A percentile compares a stretch with the other conserved stretches of the same genome.
phyloP scores from a whole-genome alignment of 164 flowering plant species.

The Buxus sempervirens region DNA sequence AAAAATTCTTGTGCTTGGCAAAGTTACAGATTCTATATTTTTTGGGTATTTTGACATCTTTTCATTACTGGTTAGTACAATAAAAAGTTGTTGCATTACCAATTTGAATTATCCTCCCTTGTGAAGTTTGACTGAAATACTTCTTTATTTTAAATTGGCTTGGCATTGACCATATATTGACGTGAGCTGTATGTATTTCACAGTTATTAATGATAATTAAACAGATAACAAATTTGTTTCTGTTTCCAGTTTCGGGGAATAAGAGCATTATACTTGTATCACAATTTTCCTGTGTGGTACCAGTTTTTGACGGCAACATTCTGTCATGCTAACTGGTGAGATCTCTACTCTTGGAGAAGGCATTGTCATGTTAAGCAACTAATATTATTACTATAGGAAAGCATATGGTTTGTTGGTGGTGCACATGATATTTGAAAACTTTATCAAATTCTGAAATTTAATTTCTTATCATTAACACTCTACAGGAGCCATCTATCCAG shows the following conservation, averaged over 20 bases:
- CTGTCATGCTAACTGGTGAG: conserved; percentile 97
- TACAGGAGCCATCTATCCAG: conserved; percentile 96
- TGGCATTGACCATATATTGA: background rate
- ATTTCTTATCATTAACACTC: conserved; percentile 10
- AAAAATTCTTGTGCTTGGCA: background rate
- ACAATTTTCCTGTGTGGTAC: conserved; percentile 81
- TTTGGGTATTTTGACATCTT: too few relatives aligned
- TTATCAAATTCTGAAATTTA: background rate
- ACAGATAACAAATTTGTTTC: background rate
- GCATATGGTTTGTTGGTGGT: background rate
- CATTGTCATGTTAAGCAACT: background rate
- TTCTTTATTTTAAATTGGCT: too few relatives aligned
- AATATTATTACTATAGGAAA: background rate
- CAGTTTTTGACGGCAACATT: conserved; percentile 93
- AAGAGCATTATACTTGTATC: conserved; percentile 70
- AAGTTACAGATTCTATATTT: background rate
- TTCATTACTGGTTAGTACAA: too few relatives aligned
- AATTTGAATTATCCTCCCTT: too few relatives aligned
- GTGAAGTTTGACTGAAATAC: too few relatives aligned
- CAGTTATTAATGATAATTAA: too few relatives aligned
- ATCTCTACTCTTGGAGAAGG: conserved; percentile 5
- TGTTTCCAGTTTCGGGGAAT: conserved; percentile 49
- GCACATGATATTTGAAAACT: background rate
- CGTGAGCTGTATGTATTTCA: background rate
- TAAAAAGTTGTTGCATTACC: too few relatives aligned